A percentile compares a stretch with the other conserved stretches of the same genome.
Evolutionary conservation across 805 yeast genomes (phyloP).

Genomic region (Suhomyces kilbournensis): DNA sequence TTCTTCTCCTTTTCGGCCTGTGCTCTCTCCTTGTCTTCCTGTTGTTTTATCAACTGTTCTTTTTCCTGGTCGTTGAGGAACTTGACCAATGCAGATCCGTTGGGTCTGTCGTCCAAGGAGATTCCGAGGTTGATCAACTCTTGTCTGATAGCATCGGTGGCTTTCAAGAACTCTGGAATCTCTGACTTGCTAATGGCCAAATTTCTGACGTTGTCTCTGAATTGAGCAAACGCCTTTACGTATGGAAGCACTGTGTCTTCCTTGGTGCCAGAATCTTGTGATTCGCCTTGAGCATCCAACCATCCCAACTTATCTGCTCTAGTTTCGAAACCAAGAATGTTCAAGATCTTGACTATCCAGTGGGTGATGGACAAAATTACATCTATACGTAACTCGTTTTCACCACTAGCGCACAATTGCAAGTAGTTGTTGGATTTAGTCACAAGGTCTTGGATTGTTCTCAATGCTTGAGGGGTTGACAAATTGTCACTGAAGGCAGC

Average conservation of each 20-base stretch:
- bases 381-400: slow-evolving; percentile 55
- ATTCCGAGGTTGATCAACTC: slow-evolving; percentile 76
- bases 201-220: slow-evolving; percentile 78
- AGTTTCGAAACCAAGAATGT: slow-evolving; percentile 71
- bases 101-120: slow-evolving; percentile 83
- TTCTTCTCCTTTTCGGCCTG: slow-evolving; percentile 58
- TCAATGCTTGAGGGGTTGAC: slow-evolving; percentile 72
- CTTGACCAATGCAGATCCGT: slow-evolving; percentile 80
- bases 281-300: slow-evolving; percentile 41
- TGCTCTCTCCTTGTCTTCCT: slow-evolving; percentile 55
- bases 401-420: slow-evolving; percentile 40
- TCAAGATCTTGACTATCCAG: slow-evolving; percentile 70
- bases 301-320: slow-evolving; percentile 79
- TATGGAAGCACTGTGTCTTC: slow-evolving; percentile 81
- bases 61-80: slow-evolving; percentile 70
- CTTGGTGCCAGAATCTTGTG: slow-evolving; percentile 15
- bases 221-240: slow-evolving; percentile 69
- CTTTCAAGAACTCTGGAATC: slow-evolving; percentile 51
- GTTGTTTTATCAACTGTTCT: slow-evolving; percentile 57
- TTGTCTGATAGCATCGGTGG: slow-evolving; percentile 70
- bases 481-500: slow-evolving; percentile 85
- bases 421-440: slow-evolving; percentile 73
- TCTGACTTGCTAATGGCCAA: slow-evolving; percentile 64
- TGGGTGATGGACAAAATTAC: slow-evolving; percentile 59
- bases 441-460: slow-evolving; percentile 63